Evolutionary conservation across 2,329 filamentous ascomycete genomes (phyloP).

Genomic region (Cercospora sesami): DNA sequence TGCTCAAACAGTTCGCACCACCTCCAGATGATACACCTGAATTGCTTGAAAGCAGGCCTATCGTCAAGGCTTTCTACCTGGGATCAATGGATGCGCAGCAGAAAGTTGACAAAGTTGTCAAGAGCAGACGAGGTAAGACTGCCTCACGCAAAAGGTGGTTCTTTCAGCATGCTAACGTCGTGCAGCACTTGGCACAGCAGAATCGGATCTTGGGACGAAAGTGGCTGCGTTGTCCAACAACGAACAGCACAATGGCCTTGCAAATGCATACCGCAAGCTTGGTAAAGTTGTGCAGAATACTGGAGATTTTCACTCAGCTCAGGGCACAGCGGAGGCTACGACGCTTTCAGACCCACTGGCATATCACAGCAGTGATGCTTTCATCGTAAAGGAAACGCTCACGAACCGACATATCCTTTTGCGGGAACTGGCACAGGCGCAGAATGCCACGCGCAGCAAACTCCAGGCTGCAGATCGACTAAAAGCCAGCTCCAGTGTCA

Average conservation of each 20-base stretch:
- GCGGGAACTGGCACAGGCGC: slow-evolving; percentile 87
- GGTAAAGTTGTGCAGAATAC: slow-evolving; percentile 91
- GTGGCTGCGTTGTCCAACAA: slow-evolving; percentile 82
- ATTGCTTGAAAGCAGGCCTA: slow-evolving; percentile 80
- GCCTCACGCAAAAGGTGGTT: background rate
- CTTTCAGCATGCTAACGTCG: slow-evolving; percentile 35
- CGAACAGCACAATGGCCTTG: slow-evolving; percentile 83
- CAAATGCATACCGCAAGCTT: slow-evolving; percentile 89
- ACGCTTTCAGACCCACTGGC: slow-evolving; percentile 90
- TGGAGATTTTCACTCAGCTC: slow-evolving; percentile 92
- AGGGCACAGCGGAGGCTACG: slow-evolving; percentile 93
- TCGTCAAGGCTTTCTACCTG: slow-evolving; percentile 94
- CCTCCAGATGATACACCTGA: slow-evolving; percentile 97
- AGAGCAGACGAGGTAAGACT: slow-evolving; percentile 76
- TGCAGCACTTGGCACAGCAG: slow-evolving; percentile 83
- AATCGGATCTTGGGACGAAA: slow-evolving; percentile 92
- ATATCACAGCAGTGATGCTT: slow-evolving; percentile 92
- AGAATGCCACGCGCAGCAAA: slow-evolving; percentile 79
- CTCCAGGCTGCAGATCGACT: slow-evolving; percentile 83
- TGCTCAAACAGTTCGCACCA: slow-evolving; percentile 96
- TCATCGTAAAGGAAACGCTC: slow-evolving; percentile 96
- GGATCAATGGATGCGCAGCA: slow-evolving; percentile 96
- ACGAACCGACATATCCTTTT: slow-evolving; percentile 97
- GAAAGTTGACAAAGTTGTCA: slow-evolving; percentile 92
- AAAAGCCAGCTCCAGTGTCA: slow-evolving; percentile 81